Evolutionary conservation across 176 grass and related monocot genomes (phyloP), one percentile per base, ranked within the genome.

Genomic region (Phoenix roebelenii): DNA sequence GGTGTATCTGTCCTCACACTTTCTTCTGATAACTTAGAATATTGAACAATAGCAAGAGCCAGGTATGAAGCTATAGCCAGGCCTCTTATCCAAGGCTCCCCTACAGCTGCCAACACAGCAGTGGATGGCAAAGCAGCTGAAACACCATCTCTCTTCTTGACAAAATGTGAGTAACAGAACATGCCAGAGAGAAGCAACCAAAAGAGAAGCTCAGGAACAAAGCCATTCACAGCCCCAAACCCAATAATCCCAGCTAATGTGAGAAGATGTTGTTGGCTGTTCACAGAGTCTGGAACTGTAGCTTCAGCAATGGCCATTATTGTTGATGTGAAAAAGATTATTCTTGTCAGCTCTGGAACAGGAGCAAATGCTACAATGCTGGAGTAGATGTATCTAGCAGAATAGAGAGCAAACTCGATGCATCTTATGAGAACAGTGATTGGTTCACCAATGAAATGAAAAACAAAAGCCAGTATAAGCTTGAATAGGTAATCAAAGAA

Each of bases 41-140:
- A 55, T 18, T 78, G 76, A 50, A 29, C 12, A 20, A 78, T 59
- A 19, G 60, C 67, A 63, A 77, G 17, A 56, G 44, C 25, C 52
- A 70, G 52, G 30, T 77, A 77, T 22, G 50, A 70, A 50, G 51
- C 15, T 5, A 77, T 57, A 18, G 50, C 66, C 10, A 70, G 32
- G 19, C 28, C 18, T 64, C 75, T 63, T 10, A 77, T 6, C 75
- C 66, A 77, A 18, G 75, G 75, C 60, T 77, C 65, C 29, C 75
- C 75, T 55, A 77, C 23, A 62, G 66, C 66, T 28, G 57, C 58
- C 15, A 64, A 35, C 49, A 69, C 58, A 57, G 58, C 67, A 28
- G 51, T 66, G 22, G 75, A 57, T 58, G 66, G 59, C 22, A 73
- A 55, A 16, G 60, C 19, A 4, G 59, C 50, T 25, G 70, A 73